These are phyloP conservation scores for Fusarium sp. DNA, from an alignment of 2,329 filamentous ascomycete genomes.

Conservation along the genomic window DNA sequence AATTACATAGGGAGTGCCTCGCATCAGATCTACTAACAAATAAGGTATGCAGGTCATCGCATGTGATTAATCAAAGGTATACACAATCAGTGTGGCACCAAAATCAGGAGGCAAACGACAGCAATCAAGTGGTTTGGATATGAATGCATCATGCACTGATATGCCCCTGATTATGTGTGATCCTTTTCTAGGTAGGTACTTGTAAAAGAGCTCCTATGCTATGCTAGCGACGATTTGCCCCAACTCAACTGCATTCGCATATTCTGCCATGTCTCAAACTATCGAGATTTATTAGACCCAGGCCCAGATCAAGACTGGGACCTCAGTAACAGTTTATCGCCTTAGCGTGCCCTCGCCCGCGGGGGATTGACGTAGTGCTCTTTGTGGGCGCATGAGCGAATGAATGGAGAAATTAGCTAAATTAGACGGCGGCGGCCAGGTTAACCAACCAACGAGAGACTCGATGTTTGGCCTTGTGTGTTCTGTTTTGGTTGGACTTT, in stretches of 20 bases:
- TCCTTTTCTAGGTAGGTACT: not conserved
- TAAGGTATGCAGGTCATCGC: not conserved
- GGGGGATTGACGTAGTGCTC: conserved; percentile 39
- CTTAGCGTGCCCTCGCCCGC: conserved; percentile 43
- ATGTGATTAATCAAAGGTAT: not conserved
- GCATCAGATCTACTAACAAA: conserved; percentile 14
- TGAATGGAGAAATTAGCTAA: conserved; percentile 30
- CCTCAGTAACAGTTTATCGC: conserved; percentile 11
- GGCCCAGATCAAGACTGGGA: conserved; percentile 5
- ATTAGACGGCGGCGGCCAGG: conserved; percentile 7
- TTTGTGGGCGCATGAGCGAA: conserved; percentile 35
- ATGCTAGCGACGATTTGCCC: not conserved
- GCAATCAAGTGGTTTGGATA: not conserved
- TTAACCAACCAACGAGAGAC: conserved; percentile 30
- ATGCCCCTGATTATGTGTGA: not conserved
- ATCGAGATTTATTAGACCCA: conserved; percentile 19
- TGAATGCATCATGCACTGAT: not conserved
- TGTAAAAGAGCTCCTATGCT: not conserved
- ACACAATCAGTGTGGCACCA: not conserved
- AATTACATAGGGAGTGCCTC: not conserved
- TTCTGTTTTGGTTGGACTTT: conserved; percentile 12
- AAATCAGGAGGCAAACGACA: not conserved
- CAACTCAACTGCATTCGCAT: not conserved
- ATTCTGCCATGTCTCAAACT: not conserved
- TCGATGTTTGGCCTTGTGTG: conserved; percentile 20